Percentiles rank a stretch among this genome's conserved stretches.
Evolutionary conservation across 148 eudicot genomes (phyloP).

Genomic region (Diospyros lotus): DNA sequence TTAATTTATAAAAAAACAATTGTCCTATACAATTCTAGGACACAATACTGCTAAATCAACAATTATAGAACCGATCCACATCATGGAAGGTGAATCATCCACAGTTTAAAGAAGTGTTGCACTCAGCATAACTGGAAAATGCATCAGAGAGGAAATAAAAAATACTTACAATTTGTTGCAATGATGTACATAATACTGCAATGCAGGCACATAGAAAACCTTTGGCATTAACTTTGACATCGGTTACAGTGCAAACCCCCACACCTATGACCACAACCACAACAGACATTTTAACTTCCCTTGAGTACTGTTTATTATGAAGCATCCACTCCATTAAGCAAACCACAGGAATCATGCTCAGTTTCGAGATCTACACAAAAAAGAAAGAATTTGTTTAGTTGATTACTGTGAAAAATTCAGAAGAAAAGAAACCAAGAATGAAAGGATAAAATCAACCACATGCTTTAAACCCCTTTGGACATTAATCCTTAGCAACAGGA

Average conservation of each 20-base stretch:
- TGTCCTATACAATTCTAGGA: too few relatives aligned
- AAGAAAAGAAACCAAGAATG: too few relatives aligned
- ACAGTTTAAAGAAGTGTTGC: background rate
- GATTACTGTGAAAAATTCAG: too few relatives aligned
- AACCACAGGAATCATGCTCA: conserved; percentile 88
- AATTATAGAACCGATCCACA: background rate
- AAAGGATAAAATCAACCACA: too few relatives aligned
- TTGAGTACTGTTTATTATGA: conserved; percentile 61
- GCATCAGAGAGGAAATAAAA: conserved; percentile 5
- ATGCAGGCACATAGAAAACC: conserved; percentile 74
- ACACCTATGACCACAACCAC: conserved; percentile 78
- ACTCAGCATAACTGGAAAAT: background rate
- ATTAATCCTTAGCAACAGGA: too few relatives aligned
- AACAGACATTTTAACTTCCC: conserved; percentile 71
- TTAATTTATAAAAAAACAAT: too few relatives aligned
- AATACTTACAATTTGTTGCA: conserved; percentile 72
- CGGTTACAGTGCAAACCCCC: conserved; percentile 84
- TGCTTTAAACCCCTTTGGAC: too few relatives aligned
- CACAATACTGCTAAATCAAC: too few relatives aligned
- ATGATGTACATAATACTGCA: conserved; percentile 68
- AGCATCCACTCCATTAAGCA: conserved; percentile 82
- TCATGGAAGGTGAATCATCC: background rate
- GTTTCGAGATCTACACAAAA: conserved; percentile 57
- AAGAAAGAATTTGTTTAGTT: background rate
- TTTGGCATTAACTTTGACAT: conserved; percentile 74